phyloP scores from a whole-genome alignment of 495 filamentous ascomycete genomes.

The Hypoxylon perforatum region DNA sequence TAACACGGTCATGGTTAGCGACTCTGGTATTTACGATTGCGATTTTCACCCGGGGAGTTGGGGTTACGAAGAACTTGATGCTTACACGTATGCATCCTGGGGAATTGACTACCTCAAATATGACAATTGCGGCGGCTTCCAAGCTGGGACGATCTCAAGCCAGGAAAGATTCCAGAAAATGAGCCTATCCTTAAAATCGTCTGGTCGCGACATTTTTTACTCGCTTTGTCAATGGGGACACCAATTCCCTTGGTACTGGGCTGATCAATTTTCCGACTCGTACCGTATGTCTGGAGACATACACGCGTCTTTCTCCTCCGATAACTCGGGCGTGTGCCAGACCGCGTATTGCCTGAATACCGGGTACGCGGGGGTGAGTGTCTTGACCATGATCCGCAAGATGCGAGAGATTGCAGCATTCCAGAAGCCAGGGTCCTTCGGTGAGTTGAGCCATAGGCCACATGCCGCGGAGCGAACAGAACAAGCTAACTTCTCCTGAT shows the following conservation, averaged over 20 bases:
- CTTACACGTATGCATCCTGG: constrained; percentile 49
- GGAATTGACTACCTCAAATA: constrained; percentile 53
- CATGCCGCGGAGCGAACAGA: constrained; percentile 4
- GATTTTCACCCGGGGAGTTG: constrained; percentile 47
- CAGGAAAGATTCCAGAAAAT: constrained; percentile 40
- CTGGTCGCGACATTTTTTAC: constrained; percentile 50
- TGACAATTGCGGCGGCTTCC: constrained; percentile 37
- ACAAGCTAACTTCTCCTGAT: neutral
- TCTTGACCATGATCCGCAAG: constrained; percentile 49
- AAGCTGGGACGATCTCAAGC: constrained; percentile 29
- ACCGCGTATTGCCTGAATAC: constrained; percentile 47
- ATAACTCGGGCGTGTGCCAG: constrained; percentile 40
- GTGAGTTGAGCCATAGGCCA: constrained; percentile 7
- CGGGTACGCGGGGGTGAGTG: constrained; percentile 47
- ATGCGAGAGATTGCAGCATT: constrained; percentile 45
- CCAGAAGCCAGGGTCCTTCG: constrained; percentile 41
- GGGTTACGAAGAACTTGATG: constrained; percentile 51
- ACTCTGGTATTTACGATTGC: constrained; percentile 34
- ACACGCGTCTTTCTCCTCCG: constrained; percentile 48
- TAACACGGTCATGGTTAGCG: constrained; percentile 1
- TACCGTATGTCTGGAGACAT: constrained; percentile 53
- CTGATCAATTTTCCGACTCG: constrained; percentile 35
- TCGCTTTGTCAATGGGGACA: constrained; percentile 51
- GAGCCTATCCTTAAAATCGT: constrained; percentile 47
- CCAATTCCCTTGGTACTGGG: constrained; percentile 46